phyloP scores from a whole-genome alignment of 352 stramenopile species.

The Peronospora tabacina region DNA sequence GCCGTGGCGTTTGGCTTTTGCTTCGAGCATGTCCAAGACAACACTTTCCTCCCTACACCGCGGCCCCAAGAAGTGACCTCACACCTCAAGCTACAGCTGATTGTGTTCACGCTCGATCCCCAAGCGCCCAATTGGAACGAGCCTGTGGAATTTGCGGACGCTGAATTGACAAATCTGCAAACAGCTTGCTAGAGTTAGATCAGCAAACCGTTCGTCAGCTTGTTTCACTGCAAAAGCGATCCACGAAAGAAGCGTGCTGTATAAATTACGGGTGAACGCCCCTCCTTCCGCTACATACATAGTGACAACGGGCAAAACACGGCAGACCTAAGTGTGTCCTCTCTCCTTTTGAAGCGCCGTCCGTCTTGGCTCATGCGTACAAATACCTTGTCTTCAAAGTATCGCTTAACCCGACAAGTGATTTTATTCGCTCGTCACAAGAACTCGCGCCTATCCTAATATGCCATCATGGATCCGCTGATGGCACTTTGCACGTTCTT shows the following conservation, averaged over 20 bases:
- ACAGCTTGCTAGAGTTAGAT: constrained; percentile 35
- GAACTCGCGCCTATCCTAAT: constrained; percentile 28
- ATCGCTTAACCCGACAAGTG: constrained; percentile 35
- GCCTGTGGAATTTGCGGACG: constrained; percentile 31
- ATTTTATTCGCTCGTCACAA: constrained; percentile 35
- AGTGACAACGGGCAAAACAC: constrained; percentile 16
- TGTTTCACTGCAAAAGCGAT: constrained; percentile 1
- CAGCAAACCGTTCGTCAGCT: not conserved
- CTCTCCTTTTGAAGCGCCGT: not conserved
- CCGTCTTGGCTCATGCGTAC: constrained; percentile 18
- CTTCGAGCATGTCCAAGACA: constrained; percentile 30
- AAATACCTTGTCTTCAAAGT: constrained; percentile 13
- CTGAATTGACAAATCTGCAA: constrained; percentile 34
- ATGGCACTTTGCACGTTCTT: constrained; percentile 53
- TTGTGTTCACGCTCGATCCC: constrained; percentile 42
- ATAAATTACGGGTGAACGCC: constrained; percentile 31
- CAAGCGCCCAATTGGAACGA: constrained; percentile 29
- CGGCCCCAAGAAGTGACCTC: constrained; percentile 37
- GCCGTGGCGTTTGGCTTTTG: constrained; percentile 33
- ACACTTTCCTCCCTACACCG: constrained; percentile 35
- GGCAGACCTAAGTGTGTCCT: not conserved
- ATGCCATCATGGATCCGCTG: constrained; percentile 40
- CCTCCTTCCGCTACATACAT: constrained; percentile 28
- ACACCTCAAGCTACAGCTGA: constrained; percentile 36
- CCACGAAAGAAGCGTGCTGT: constrained; percentile 6